Evolutionary conservation across 2,329 filamentous ascomycete genomes (phyloP), one percentile per base, ranked within the genome.

Genomic region (Aureobasidium sp.): DNA sequence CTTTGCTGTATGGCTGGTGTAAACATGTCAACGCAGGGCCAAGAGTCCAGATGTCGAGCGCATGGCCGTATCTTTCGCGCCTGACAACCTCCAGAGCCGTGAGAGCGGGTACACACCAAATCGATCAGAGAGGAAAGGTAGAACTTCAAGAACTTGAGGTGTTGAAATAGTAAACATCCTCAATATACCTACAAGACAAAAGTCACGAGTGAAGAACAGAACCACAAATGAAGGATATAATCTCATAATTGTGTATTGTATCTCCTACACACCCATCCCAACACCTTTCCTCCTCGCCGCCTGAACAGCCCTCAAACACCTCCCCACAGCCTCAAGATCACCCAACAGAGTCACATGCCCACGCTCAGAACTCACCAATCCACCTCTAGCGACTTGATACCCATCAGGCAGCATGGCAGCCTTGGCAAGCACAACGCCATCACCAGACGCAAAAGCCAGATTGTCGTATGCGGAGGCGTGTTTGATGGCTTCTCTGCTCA

Each of bases 301-400:
- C 0, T 86, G 70, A 15, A 96, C 74, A 12, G 88, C 89, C 67
- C 80, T 78, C 37, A 97, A 73, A 65, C 89, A 91, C 68, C 80
- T 82, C 0, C 91, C 91, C 0, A 96, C 87, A 0, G 87, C 90
- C 65, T 89, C 86, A 65, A 96, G 72, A 76, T 97, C 92, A 0
- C 92, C 92, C 36, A 97, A 74, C 70, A 97, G 80, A 0, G 89
- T 91, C 39, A 97, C 87, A 76, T 97, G 93, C 0, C 93, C 92
- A 3, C 91, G 80, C 66, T 96, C 90, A 60, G 87, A 91, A 67
- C 85, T 87, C 14, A 96, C 84, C 20, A 90, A 78, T 0, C 91
- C 91, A 14, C 87, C 87, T 49, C 82, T 84, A 1, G 87, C 90
- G 39, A 89, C 79, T 53, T 83, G 80, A 71, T 96, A 97, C 0